A percentile compares a stretch with the other conserved stretches of the same genome.
Evolutionary conservation across 164 flowering plant genomes (phyloP).

Genomic region (Cinnamomum chago): DNA sequence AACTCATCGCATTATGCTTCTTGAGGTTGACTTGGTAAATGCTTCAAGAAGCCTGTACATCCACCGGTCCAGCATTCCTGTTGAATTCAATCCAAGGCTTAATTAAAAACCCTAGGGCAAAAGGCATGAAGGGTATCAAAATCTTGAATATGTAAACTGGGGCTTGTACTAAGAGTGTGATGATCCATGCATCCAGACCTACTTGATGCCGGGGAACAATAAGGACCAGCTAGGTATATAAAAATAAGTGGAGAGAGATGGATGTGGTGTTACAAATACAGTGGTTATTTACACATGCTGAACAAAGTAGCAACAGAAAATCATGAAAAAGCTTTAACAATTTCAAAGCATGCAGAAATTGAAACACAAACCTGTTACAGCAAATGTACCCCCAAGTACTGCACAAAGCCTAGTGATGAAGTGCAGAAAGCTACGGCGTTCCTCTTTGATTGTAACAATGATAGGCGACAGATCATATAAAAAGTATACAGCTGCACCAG

Average conservation of each 20-base stretch:
- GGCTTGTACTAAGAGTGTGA: neutral
- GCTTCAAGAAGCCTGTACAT: constrained; percentile 81
- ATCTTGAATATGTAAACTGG: neutral
- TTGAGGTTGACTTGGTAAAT: constrained; percentile 48
- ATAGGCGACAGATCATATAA: constrained; percentile 97
- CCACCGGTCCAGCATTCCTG: constrained; percentile 99
- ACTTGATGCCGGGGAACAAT: too few relatives aligned
- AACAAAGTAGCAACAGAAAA: too few relatives aligned
- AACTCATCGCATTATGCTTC: constrained; percentile 24
- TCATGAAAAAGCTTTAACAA: neutral
- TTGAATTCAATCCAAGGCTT: neutral
- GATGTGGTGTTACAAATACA: too few relatives aligned
- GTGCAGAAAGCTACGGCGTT: constrained; percentile 90
- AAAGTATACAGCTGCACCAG: constrained; percentile 87
- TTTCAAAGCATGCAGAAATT: neutral
- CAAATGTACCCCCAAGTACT: constrained; percentile 97
- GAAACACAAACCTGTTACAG: constrained; percentile 67
- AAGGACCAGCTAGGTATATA: too few relatives aligned
- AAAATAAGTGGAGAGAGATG: too few relatives aligned
- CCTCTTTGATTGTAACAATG: constrained; percentile 95
- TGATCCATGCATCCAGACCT: too few relatives aligned
- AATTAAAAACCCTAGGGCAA: neutral
- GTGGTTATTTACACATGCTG: too few relatives aligned
- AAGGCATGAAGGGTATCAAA: neutral
- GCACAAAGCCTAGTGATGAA: constrained; percentile 98